Conservation (phyloP, 257 asterid species). For the Cordia subcordata region DNA sequence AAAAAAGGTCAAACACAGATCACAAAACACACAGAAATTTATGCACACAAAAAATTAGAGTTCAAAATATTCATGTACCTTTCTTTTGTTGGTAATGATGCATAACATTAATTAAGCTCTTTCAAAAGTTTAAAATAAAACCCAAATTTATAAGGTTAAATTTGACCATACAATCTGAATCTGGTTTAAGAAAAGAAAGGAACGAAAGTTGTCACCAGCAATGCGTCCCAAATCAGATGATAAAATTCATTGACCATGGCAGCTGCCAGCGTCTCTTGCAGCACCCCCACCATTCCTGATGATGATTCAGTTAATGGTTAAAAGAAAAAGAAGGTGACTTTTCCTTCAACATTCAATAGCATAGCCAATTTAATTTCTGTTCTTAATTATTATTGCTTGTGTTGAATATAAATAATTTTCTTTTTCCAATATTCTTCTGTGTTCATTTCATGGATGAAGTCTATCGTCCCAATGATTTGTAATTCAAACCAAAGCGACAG, state of each 20-base stretch:
- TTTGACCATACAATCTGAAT: not conserved
- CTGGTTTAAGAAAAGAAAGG: conserved; percentile 7
- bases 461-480: conserved; percentile 61
- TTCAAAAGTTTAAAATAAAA: not conserved
- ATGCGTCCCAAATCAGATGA: conserved; percentile 24
- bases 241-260: conserved; percentile 30
- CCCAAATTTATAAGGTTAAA: not conserved
- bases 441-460: conserved; percentile 26
- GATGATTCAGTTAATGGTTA: conserved; percentile 44
- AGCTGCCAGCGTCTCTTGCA: conserved; percentile 25
- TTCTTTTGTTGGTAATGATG: conserved; percentile 6
- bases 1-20: conserved; percentile 28
- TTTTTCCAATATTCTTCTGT: not conserved
- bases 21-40: conserved; percentile 35
- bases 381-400: not conserved
- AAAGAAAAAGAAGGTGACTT: conserved; percentile 60
- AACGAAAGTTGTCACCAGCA: conserved; percentile 38
- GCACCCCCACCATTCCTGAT: conserved; percentile 34
- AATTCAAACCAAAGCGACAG: conserved; percentile 38
- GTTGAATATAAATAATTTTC: not conserved
- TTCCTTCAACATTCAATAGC: not conserved
- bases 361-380: not conserved
- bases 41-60: conserved; percentile 35
- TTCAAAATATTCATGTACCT: conserved; percentile 10
- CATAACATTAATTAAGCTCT: conserved; percentile 12